Evolutionary conservation across 176 grass and related monocot genomes (phyloP), one percentile per base, ranked within the genome.

Genomic region (Ananas comosus): DNA sequence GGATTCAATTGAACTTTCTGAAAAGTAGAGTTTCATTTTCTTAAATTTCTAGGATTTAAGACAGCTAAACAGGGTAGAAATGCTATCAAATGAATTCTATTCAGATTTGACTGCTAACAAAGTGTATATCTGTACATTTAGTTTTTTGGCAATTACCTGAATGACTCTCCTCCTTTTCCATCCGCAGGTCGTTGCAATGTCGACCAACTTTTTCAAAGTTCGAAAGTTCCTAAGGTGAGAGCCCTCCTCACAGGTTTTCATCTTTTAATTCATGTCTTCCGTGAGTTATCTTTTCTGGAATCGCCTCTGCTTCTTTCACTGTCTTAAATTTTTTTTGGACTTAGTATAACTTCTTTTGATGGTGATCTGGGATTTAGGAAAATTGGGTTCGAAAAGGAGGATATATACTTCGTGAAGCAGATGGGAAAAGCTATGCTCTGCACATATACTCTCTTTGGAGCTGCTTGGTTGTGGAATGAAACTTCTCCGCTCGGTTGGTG

Each of bases 401-500:
- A 94, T 59, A 50, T 80, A 27, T 94, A 89, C 78, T 89, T 80
- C 80, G 83, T 47, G 24, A 94, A 94, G 86, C 91, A 94, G 71
- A 94, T 94, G 75, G 86, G 91, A 7, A 89, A 94, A 65, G 83
- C 74, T 13, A 75, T 82, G 83, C 75, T 89, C 58, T 94, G 80
- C 86, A 94, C 86, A 13, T 94, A 94, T 50, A 59, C 81, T 4
- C 80, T 89, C 25, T 76, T 89, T 16, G 91, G 86, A 1, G 49
- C 52, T 10, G 83, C 80, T 12, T 94, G 80, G 86, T 70, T 87
- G 65, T 94, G 86, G 86, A 94, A 94, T 11, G 86, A 94, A 59
- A 94, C 83, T 1, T 94, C 83, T 7, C 91, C 83, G 4, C 80
- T 94, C 0, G 91, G 91, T 11, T 94, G 90, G 86, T 89, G 91